Evolutionary conservation across 2,329 filamentous ascomycete species (phyloP), one percentile per base, ranked within the genome.

Genomic region (Hawksworthiomyces lignivorus): DNA sequence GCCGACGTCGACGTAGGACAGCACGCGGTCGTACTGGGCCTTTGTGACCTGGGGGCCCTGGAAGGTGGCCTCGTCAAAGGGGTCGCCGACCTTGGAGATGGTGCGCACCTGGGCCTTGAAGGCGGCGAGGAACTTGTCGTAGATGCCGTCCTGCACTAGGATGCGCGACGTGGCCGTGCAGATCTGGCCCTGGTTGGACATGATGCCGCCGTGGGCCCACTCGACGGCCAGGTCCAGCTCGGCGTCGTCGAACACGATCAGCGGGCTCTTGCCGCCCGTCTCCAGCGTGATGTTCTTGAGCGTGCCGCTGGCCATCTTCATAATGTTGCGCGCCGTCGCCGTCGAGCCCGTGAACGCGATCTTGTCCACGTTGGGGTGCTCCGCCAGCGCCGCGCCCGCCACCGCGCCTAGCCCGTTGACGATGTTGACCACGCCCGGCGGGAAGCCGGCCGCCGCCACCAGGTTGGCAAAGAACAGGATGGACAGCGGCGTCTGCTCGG

Each of bases 301-400:
- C n/a, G 64, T 82, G 1, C 69, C 63, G 4, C 75, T 68, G 0
- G 82, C 80, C 58, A 73, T 68, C 53, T 80, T 79, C 77, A 85
- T 82, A 47, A 87, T 82, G 49, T 75, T 67, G 21, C 75, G 72
- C 3, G 77, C 84, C 1, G 81, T 84, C 1, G 64, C 65, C 1
- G 81, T 84, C 12, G 75, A 82, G 32, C 84, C 84, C 0, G 84
- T 87, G 51, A 88, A 88, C 1, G 83, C 80, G 43, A 87, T 69
- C 63, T 87, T 87, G 54, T 83, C 77, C 20, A 88, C 71, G 32
- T 71, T 68, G 7, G 72, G 61, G 56, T 88, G 84, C 30, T 70
- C 64, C 2, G 77, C 77, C 11, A 87, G 66, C 1, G 82, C 78
- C 5, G 77, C 71, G 15, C 84, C 83, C 4, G 80, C 78, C 30